These are phyloP conservation scores for Neoascochyta sp. DNA, from an alignment of 2,329 filamentous ascomycete species.

Conservation along the genomic window DNA sequence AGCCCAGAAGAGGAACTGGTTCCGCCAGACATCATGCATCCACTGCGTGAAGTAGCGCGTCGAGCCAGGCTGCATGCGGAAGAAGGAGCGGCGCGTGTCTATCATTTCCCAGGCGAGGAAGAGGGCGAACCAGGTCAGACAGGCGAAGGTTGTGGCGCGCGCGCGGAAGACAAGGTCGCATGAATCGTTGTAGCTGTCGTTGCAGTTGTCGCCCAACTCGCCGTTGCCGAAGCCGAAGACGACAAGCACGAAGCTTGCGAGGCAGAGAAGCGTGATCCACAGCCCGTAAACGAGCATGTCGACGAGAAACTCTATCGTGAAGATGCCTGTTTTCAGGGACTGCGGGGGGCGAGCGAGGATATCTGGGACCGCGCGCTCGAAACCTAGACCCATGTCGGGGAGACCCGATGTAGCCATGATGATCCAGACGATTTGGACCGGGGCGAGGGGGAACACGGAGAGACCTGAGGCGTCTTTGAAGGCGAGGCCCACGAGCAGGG, in stretches of 20 bases:
- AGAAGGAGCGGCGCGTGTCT: constrained; percentile 68
- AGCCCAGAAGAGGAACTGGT: constrained; percentile 58
- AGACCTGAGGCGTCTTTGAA: constrained; percentile 70
- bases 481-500: constrained; percentile 73
- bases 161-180: constrained; percentile 47
- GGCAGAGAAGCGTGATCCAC: constrained; percentile 31
- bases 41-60: constrained; percentile 55
- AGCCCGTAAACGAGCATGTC: constrained; percentile 41
- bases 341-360: constrained; percentile 80
- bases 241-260: constrained; percentile 36
- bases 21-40: constrained; percentile 65
- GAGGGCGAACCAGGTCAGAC: constrained; percentile 71
- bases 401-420: constrained; percentile 89
- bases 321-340: constrained; percentile 37
- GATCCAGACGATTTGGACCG: constrained; percentile 87
- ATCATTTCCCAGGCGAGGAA: constrained; percentile 79
- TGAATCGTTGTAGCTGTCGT: constrained; percentile 28
- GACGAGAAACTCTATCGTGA: constrained; percentile 37
- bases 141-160: constrained; percentile 69
- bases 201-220: constrained; percentile 33
- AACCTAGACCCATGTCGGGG: constrained; percentile 75
- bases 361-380: constrained; percentile 70
- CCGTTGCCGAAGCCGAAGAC: constrained; percentile 35
- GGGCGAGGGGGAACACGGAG: constrained; percentile 81
- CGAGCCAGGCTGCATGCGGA: constrained; percentile 65